Evolutionary conservation across 2,329 filamentous ascomycete genomes (phyloP).

Genomic region (Ascochyta clinopodiicola): DNA sequence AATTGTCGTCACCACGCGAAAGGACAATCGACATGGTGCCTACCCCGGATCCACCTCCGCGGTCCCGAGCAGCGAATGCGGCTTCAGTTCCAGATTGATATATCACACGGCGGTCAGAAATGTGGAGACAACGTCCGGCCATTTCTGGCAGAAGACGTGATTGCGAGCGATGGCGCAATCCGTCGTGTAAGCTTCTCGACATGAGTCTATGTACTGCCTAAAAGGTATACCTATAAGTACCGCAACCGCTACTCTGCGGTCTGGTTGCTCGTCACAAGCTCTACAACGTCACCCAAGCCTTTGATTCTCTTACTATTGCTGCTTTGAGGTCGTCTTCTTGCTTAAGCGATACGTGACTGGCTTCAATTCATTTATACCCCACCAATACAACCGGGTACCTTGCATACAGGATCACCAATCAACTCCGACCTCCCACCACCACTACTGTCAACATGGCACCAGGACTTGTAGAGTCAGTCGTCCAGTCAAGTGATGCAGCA

Average conservation of each 20-base stretch:
- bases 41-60: conserved; percentile 20
- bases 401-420: conserved; percentile 5
- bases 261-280: background rate
- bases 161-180: conserved; percentile 49
- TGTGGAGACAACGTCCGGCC: conserved; percentile 15
- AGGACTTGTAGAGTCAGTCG: conserved; percentile 40
- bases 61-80: conserved; percentile 6
- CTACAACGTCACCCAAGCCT: conserved; percentile 1
- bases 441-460: conserved; percentile 36
- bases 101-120: conserved; percentile 9
- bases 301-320: background rate
- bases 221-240: conserved; percentile 22
- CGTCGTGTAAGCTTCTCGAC: conserved; percentile 17
- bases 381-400: conserved; percentile 10
- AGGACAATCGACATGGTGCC: conserved; percentile 1
- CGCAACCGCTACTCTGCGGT: background rate
- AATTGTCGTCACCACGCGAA: conserved; percentile 1
- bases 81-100: conserved; percentile 8
- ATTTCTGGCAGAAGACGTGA: conserved; percentile 19
- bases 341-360: background rate
- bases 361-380: background rate
- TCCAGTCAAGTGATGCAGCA: conserved; percentile 21
- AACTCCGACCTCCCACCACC: background rate
- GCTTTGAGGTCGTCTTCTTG: background rate
- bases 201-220: conserved; percentile 11